A percentile compares a stretch with the other conserved stretches of the same genome.
Conservation (phyloP, 306 rosid genomes). For the Carpinus fangiana region DNA sequence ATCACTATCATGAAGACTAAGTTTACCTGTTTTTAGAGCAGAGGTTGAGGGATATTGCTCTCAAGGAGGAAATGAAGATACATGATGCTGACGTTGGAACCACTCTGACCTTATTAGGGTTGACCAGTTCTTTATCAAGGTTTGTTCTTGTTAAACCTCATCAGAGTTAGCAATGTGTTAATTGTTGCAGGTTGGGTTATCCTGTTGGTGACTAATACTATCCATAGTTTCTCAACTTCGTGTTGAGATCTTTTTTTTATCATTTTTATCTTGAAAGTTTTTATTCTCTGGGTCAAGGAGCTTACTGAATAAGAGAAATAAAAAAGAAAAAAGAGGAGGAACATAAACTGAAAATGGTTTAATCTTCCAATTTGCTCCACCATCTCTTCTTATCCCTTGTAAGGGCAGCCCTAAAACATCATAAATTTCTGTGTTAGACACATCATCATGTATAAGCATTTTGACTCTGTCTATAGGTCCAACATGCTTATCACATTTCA, state of each 20-base stretch:
- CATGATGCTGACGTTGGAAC: slow-evolving; percentile 38
- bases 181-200: slow-evolving; percentile 8
- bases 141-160: slow-evolving; percentile 27
- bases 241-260: not conserved
- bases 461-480: not conserved
- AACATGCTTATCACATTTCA: not conserved
- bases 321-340: not conserved
- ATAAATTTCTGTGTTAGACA: not conserved
- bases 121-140: slow-evolving; percentile 86
- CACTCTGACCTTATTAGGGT: slow-evolving; percentile 76
- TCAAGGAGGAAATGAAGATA: slow-evolving; percentile 66
- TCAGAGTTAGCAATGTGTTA: slow-evolving; percentile 1
- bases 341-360: not conserved
- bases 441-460: not conserved
- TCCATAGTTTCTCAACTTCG: slow-evolving; percentile 2
- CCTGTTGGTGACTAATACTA: not conserved
- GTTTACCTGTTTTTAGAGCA: slow-evolving; percentile 31
- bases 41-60: slow-evolving; percentile 69
- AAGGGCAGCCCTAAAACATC: not conserved
- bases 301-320: slow-evolving; percentile 1
- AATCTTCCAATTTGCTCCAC: not conserved
- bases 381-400: not conserved
- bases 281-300: not conserved
- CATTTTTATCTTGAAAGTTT: not conserved
- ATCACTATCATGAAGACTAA: slow-evolving; percentile 5